Conservation (phyloP, 768 basidiomycete genomes). For the Chalciporus pseudorubinellus region DNA sequence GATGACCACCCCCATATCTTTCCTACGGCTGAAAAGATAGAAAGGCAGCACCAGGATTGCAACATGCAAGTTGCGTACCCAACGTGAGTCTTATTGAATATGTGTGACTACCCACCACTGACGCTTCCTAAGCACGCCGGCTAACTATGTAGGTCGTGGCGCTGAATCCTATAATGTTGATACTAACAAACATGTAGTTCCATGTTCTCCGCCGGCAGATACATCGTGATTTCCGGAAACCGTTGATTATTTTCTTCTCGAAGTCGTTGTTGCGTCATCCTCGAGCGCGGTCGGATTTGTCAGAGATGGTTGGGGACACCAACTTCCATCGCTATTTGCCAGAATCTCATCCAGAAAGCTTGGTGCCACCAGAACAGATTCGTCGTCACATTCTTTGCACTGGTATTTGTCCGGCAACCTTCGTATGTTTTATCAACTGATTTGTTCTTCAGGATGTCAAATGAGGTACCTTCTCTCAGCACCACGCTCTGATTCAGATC, state of each 20-base stretch:
- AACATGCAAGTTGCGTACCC: conserved; percentile 99
- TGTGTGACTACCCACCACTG: conserved; percentile 1
- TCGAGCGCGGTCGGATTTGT: conserved; percentile 79
- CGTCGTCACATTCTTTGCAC: conserved; percentile 90
- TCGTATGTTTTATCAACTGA: background rate
- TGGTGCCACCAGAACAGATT: conserved; percentile 83
- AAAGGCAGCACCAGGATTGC: conserved; percentile 97
- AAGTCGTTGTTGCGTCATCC: conserved; percentile 95
- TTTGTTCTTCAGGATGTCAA: conserved; percentile 99
- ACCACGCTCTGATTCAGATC: conserved; percentile 94
- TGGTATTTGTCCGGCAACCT: conserved; percentile 37
- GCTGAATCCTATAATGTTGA: background rate
- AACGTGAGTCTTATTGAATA: conserved; percentile 53
- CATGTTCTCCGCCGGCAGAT: conserved; percentile 96
- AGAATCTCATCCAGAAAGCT: conserved; percentile 66
- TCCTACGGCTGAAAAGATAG: conserved; percentile 86
- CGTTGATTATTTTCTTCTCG: conserved; percentile 94
- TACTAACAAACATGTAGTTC: conserved; percentile 52
- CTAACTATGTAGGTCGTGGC: conserved; percentile 68
- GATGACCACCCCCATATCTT: conserved; percentile 93
- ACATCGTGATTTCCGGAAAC: conserved; percentile 98
- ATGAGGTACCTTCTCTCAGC: conserved; percentile 97
- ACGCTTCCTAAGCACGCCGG: conserved; percentile 66
- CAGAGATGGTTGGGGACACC: conserved; percentile 87
- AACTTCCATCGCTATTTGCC: conserved; percentile 93